phyloP scores from a whole-genome alignment of 1,284 basidiomycete species.

The Pholiota adiposa region DNA sequence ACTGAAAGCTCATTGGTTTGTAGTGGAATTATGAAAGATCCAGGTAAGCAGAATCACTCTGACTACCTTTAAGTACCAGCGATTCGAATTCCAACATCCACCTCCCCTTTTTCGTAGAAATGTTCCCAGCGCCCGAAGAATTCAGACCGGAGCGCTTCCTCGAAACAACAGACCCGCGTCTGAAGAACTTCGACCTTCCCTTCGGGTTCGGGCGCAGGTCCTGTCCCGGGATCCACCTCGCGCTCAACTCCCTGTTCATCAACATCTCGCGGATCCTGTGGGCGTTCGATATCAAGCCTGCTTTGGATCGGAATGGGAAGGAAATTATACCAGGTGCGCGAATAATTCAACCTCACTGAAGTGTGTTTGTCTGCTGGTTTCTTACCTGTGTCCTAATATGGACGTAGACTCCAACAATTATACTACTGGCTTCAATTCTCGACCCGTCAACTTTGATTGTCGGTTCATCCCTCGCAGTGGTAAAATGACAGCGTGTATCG shows the following conservation, averaged over 20 bases:
- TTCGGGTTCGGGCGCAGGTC: slow-evolving; percentile 51
- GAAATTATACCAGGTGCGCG: slow-evolving; percentile 27
- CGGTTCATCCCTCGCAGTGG: slow-evolving; percentile 33
- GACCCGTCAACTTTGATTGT: slow-evolving; percentile 46
- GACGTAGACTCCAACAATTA: slow-evolving; percentile 41
- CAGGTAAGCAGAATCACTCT: slow-evolving; percentile 25
- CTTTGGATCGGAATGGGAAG: slow-evolving; percentile 24
- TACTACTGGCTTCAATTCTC: slow-evolving; percentile 51
- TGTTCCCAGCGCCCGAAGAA: slow-evolving; percentile 34
- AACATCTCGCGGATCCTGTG: slow-evolving; percentile 45
- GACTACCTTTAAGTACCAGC: not conserved
- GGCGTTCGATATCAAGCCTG: slow-evolving; percentile 44
- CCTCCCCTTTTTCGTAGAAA: slow-evolving; percentile 28
- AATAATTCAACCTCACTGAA: not conserved
- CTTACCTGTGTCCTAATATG: no score
- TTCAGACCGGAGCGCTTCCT: slow-evolving; percentile 29
- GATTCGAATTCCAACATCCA: slow-evolving; percentile 27
- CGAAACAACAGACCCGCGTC: slow-evolving; percentile 36
- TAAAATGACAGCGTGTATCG: slow-evolving; percentile 27
- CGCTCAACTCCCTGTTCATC: slow-evolving; percentile 46
- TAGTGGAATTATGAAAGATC: slow-evolving; percentile 49
- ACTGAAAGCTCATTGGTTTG: not conserved
- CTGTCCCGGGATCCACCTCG: slow-evolving; percentile 50
- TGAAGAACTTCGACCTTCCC: slow-evolving; percentile 46
- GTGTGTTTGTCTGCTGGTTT: not conserved